Evolutionary conservation across 306 rosid species (phyloP).

Genomic region (Gynostemma pentaphyllum): DNA sequence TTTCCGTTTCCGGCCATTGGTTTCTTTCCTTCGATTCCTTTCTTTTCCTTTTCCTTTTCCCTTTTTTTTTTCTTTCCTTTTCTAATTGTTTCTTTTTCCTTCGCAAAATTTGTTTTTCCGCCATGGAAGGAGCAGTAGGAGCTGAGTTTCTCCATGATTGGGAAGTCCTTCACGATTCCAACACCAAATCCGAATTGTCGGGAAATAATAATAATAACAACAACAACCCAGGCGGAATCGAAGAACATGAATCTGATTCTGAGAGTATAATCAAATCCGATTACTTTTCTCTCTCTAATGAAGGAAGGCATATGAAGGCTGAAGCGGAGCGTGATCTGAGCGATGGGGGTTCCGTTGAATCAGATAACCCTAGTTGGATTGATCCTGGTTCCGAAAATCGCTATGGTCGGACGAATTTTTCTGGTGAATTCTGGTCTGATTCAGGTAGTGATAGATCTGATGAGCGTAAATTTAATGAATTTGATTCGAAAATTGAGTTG

Average conservation of each 20-base stretch:
- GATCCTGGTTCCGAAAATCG: constrained; percentile 41
- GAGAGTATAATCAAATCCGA: constrained; percentile 46
- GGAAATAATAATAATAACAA: constrained; percentile 4
- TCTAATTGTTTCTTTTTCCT: background rate
- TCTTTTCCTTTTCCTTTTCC: no score
- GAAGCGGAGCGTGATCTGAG: constrained; percentile 12
- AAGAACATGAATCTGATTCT: constrained; percentile 31
- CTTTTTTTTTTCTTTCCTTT: background rate
- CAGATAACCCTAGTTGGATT: constrained; percentile 63
- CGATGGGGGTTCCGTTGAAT: constrained; percentile 38
- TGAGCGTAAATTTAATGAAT: constrained; percentile 25
- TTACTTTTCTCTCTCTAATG: constrained; percentile 46
- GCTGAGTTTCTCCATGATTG: constrained; percentile 51
- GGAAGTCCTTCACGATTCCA: constrained; percentile 45
- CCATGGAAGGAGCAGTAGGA: constrained; percentile 32
- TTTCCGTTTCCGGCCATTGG: no score
- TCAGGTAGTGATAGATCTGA: constrained; percentile 49
- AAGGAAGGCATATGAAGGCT: constrained; percentile 15
- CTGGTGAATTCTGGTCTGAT: constrained; percentile 46
- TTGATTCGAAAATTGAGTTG: constrained; percentile 15
- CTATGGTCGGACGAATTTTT: constrained; percentile 8
- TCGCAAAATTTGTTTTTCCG: background rate
- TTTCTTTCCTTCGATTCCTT: no score
- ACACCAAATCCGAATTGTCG: constrained; percentile 8
- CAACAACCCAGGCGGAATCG: constrained; percentile 18